Evolutionary conservation across 495 filamentous ascomycete species (phyloP), one percentile per base, ranked within the genome.

Genomic region (Haplographium delicatum): DNA sequence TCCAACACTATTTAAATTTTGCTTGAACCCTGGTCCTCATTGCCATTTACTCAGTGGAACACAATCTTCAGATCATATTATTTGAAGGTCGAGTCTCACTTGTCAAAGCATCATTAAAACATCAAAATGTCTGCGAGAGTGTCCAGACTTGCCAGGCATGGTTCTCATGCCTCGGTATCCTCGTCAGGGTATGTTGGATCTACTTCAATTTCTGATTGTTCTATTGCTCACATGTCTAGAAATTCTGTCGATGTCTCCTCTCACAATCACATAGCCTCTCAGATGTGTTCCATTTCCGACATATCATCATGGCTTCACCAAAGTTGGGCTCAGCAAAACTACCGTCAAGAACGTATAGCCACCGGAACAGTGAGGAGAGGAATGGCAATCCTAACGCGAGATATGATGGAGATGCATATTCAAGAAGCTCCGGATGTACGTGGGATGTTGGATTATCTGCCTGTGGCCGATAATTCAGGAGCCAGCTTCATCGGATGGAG

Each of bases 381-480:
- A 2, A 46, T 54, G 30, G 50, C 49, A 30, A 26, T 58, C 42
- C 18, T 58, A 15, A 46, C 50, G 24, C 28, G 50, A 46, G 44
- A 54, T 26, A 51, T 52, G 33, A 52, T 52, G 23, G 40, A 54
- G 34, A 58, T 54, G 56, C 50, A 58, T 19, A 50, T 58, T 30
- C 49, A 53, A 20, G 19, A 48, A 24, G 26, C 50, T 18, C 47
- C 56, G 1, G 43, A 47, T 35, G 23, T 54, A 5, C 45, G 56
- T 9, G 47, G 51, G 8, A 54, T 59, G 34, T 22, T 48, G 27
- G 56, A 54, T 22, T 51, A 28, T 8, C 38, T 58, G 34, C 50
- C 56, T 5, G 50, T 53, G 11, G 43, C 39, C 11, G 37, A 34
- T 11, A 28, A 10, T 1, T 26, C 37, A 16, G 23, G n/a, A 4